Evolutionary conservation across 768 basidiomycete species (phyloP).

Genomic region (Paxillus involutus): DNA sequence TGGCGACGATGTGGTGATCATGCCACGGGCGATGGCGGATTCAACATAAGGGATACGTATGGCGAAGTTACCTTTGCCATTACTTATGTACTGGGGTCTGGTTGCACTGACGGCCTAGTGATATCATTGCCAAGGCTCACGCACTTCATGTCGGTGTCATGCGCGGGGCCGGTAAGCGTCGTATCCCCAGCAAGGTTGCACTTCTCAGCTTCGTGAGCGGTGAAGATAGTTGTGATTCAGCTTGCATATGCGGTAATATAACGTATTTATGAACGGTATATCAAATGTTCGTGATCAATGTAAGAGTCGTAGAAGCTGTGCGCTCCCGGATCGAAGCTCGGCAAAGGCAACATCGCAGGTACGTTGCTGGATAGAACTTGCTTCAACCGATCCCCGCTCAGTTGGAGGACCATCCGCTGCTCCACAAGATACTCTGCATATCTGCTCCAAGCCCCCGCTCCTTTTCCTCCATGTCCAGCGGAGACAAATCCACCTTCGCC

Average conservation of each 20-base stretch:
- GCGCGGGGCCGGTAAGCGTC: too few relatives aligned
- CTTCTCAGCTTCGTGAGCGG: neutral
- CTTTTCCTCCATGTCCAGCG: slow-evolving; percentile 35
- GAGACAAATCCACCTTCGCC: slow-evolving; percentile 10
- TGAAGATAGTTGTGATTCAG: neutral
- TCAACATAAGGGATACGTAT: neutral
- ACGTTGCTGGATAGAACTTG: slow-evolving; percentile 29
- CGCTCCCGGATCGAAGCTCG: slow-evolving; percentile 5
- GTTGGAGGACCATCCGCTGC: slow-evolving; percentile 49
- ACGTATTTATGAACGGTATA: neutral
- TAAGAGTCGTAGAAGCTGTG: slow-evolving; percentile 4
- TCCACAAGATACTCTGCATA: slow-evolving; percentile 58
- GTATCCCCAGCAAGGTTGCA: too few relatives aligned
- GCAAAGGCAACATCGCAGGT: slow-evolving; percentile 7
- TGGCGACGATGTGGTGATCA: neutral
- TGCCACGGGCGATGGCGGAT: neutral
- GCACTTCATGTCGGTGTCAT: too few relatives aligned
- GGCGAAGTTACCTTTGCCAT: neutral
- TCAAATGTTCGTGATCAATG: neutral
- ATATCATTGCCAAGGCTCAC: too few relatives aligned
- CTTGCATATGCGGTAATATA: neutral
- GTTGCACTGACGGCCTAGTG: too few relatives aligned
- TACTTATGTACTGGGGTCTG: neutral
- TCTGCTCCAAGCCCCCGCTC: slow-evolving; percentile 57
- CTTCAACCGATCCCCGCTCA: slow-evolving; percentile 43